These are phyloP conservation scores for Fusarium sp. DNA, from an alignment of 2,329 filamentous ascomycete species.

Conservation along the genomic window DNA sequence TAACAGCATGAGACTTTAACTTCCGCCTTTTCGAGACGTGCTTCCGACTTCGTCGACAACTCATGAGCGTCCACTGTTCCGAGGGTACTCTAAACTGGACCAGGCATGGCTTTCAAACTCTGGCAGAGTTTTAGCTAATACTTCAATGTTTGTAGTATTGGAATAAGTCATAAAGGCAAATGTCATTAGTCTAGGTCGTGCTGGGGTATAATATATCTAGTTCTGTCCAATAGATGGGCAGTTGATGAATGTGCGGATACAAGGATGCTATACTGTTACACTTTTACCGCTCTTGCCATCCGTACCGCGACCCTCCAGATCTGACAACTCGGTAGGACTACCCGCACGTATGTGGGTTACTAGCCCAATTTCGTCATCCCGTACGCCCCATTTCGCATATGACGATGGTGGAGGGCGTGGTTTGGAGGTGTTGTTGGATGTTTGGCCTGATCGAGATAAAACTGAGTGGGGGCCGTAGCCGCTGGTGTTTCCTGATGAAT, in stretches of 20 bases:
- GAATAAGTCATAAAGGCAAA: too few species aligned
- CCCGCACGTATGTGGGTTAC: conserved; percentile 18
- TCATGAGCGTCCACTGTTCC: too few species aligned
- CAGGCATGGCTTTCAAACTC: too few species aligned
- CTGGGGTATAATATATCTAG: too few species aligned
- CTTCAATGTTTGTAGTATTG: too few species aligned
- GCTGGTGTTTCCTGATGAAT: conserved; percentile 3
- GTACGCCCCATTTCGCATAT: conserved; percentile 18
- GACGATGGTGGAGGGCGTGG: conserved; percentile 2
- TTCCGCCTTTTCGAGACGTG: too few species aligned
- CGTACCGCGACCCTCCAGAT: neutral
- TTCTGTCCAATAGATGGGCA: neutral
- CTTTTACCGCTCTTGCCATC: conserved; percentile 4
- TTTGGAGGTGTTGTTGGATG: neutral
- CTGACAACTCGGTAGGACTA: neutral
- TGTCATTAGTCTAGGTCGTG: too few species aligned
- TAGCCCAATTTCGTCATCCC: conserved; percentile 25
- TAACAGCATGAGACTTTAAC: too few species aligned
- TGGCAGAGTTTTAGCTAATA: too few species aligned
- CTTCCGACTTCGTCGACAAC: too few species aligned
- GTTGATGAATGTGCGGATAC: neutral
- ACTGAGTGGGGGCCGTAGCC: conserved; percentile 5
- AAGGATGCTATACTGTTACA: neutral
- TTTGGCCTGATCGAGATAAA: neutral
- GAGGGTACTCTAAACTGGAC: too few species aligned